Conservation (phyloP, 768 basidiomycete genomes). For the Pulveroboletus frians region DNA sequence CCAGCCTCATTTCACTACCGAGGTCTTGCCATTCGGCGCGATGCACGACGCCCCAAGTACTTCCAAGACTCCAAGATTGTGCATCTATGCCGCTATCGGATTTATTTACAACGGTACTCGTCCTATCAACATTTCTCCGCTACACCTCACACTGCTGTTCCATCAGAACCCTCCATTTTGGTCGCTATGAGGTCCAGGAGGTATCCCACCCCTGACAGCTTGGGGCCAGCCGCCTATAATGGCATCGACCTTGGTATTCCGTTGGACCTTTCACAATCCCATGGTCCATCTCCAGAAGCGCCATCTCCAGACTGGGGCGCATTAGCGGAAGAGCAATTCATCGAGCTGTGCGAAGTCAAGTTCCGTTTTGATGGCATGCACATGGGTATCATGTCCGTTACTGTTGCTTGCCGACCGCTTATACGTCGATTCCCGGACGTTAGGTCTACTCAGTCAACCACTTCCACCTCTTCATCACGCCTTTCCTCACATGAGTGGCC, state of each 20-base stretch:
- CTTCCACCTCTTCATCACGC: conserved; percentile 41
- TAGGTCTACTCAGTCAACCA: conserved; percentile 42
- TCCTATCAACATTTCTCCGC: neutral
- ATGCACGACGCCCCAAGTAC: conserved; percentile 28
- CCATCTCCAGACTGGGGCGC: conserved; percentile 42
- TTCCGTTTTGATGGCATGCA: conserved; percentile 42
- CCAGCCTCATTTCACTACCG: conserved; percentile 34
- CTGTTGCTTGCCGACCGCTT: neutral
- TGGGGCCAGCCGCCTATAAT: conserved; percentile 26
- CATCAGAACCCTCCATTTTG: conserved; percentile 49
- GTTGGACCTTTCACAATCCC: conserved; percentile 21
- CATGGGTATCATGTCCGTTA: conserved; percentile 36
- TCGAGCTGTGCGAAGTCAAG: conserved; percentile 59
- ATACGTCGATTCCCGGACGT: conserved; percentile 1
- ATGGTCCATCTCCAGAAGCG: conserved; percentile 11
- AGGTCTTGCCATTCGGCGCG: conserved; percentile 31
- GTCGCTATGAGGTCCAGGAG: conserved; percentile 59
- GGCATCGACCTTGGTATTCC: conserved; percentile 40
- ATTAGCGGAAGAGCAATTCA: conserved; percentile 54
- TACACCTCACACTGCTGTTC: conserved; percentile 2
- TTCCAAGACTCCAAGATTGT: conserved; percentile 41
- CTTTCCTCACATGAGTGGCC: conserved; percentile 34
- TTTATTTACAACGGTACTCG: conserved; percentile 51
- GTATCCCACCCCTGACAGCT: conserved; percentile 36
- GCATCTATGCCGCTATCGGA: conserved; percentile 55